Evolutionary conservation across 495 filamentous ascomycete species (phyloP).

Genomic region (Staphylotrichum longicolle): DNA sequence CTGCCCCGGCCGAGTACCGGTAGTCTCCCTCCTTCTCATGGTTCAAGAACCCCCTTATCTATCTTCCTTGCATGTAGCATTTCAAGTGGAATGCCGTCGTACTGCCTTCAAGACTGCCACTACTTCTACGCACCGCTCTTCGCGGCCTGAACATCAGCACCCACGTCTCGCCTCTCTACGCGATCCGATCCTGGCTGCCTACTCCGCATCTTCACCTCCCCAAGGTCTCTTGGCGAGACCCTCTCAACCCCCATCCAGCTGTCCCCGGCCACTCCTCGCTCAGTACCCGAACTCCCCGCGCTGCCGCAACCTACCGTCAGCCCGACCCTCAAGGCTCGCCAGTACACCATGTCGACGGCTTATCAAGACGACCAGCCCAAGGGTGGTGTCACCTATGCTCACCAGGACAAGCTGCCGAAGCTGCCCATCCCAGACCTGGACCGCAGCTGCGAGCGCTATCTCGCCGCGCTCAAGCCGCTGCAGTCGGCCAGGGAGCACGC

Average conservation of each 20-base stretch:
- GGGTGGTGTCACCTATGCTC: constrained; percentile 79
- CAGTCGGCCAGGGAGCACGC: constrained; percentile 78
- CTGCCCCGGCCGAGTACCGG: constrained; percentile 23
- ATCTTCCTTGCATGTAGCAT: constrained; percentile 15
- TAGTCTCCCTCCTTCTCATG: constrained; percentile 6
- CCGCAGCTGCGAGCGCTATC: constrained; percentile 72
- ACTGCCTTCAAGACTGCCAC: constrained; percentile 83
- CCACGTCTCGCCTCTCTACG: constrained; percentile 69
- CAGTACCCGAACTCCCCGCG: constrained; percentile 32
- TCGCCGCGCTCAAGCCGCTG: constrained; percentile 75
- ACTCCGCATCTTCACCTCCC: constrained; percentile 60
- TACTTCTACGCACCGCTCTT: constrained; percentile 86
- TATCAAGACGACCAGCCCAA: constrained; percentile 44
- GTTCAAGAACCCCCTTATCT: not conserved
- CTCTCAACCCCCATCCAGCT: constrained; percentile 43
- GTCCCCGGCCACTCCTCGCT: constrained; percentile 30
- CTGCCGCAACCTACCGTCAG: constrained; percentile 32
- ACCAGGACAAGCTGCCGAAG: constrained; percentile 85
- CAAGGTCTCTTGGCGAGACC: constrained; percentile 69
- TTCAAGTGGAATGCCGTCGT: constrained; percentile 68
- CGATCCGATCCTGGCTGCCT: too few relatives aligned
- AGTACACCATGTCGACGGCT: constrained; percentile 33
- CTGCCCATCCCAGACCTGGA: constrained; percentile 94
- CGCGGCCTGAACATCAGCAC: constrained; percentile 78
- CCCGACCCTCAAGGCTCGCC: constrained; percentile 29